Percentiles rank a stretch among this genome's conserved stretches.
phyloP scores from a whole-genome alignment of 1,284 basidiomycete species.

The Neolentinus lepideus region DNA sequence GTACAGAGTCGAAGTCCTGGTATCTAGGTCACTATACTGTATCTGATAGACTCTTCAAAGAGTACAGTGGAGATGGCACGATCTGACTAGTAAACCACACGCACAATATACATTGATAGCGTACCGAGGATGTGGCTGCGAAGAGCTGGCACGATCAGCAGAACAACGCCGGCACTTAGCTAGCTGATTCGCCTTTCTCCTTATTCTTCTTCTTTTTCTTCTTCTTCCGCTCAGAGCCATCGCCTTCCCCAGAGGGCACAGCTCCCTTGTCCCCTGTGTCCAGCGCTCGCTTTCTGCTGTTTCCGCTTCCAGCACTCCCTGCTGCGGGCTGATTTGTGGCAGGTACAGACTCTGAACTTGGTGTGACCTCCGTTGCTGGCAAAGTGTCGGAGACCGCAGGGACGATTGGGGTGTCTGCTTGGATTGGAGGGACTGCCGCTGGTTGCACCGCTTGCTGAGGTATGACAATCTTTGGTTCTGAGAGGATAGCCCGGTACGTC shows the following conservation, averaged over 20 bases:
- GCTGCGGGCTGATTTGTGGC: background rate
- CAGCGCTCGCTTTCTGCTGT: constrained; percentile 13
- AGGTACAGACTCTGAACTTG: background rate
- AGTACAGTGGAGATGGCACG: too few relatives aligned
- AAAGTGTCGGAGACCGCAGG: too few relatives aligned
- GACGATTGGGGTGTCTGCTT: background rate
- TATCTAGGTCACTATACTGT: too few relatives aligned
- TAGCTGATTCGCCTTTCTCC: background rate
- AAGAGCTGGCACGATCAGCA: too few relatives aligned
- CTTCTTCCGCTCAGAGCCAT: constrained; percentile 13
- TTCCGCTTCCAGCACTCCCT: background rate
- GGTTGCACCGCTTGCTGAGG: constrained; percentile 21
- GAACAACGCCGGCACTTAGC: too few relatives aligned
- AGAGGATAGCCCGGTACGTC: constrained; percentile 65
- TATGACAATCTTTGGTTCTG: constrained; percentile 59
- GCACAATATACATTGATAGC: too few relatives aligned
- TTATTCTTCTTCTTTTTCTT: constrained; percentile 14
- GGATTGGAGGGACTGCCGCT: background rate
- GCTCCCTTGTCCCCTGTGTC: constrained; percentile 6
- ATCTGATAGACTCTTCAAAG: too few relatives aligned
- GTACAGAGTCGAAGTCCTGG: too few relatives aligned
- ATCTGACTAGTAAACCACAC: too few relatives aligned
- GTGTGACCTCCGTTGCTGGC: too few relatives aligned
- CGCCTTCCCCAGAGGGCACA: background rate
- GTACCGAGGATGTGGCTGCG: too few relatives aligned